Evolutionary conservation across 768 basidiomycete genomes (phyloP), one percentile per base, ranked within the genome.

Genomic region (Mrakia hoshinonis): DNA sequence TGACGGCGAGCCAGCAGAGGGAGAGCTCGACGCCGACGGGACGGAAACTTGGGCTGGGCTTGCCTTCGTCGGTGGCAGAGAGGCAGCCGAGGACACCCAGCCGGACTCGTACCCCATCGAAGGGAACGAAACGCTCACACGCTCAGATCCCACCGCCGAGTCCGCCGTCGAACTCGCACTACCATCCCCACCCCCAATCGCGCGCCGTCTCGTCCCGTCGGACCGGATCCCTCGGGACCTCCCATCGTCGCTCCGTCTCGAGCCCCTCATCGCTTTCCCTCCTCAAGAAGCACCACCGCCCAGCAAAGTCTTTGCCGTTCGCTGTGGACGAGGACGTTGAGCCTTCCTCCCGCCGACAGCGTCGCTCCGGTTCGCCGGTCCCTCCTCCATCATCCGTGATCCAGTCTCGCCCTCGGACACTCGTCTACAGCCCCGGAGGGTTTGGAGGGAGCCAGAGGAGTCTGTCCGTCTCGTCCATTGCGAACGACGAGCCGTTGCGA

Each of bases 401-500:
- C 34, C 22, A 31, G 2, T n/a, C 51, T 26, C 70, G 70, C 2
- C 70, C 70, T 10, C n/a, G 70, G 22, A 72, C 70, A 10, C 66
- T 72, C 48, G 55, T 67, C 46, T 72, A 72, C 65, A 39, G 52
- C 31, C 70, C 64, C 1, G 62, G 62, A 22, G 22, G 43, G 2
- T n/a, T 46, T 38, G 62, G 46, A n/a, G 46, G 62, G 10, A 24
- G 39, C 4, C 55, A 52, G 48, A 64, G 34, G n/a, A 54, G 52
- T 26, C 52, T 24, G 6, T 26, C 39, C n/a, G 36, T 4, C 20
- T n/a, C 67, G 29, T 39, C 52, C 9, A 22, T 68, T 52, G 26
- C 26, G 51, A 34, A 38, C 24, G 52, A 36, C 24, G 31, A 13
- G 22, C 11, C 34, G 34, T n/a, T n/a, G n/a, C n/a, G n/a, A n/a